These are phyloP conservation scores for Boletus rufocinnamomeus DNA, from an alignment of 768 basidiomycete species.

Conservation along the genomic window DNA sequence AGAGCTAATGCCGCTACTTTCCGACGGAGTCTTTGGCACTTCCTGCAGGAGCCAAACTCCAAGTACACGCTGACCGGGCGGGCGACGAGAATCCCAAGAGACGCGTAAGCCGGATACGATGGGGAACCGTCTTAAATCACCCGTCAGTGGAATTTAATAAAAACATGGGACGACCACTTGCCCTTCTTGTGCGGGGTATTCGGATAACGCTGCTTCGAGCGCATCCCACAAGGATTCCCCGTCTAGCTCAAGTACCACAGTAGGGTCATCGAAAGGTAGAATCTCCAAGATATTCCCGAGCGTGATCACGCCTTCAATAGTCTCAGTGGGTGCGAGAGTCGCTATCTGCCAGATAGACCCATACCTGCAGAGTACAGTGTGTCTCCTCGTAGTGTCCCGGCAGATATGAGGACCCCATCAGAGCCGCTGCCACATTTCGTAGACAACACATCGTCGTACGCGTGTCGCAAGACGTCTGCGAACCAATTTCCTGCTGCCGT, in stretches of 20 bases:
- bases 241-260: slow-evolving; percentile 78
- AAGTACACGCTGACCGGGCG: slow-evolving; percentile 70
- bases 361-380: slow-evolving; percentile 80
- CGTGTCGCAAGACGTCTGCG: slow-evolving; percentile 79
- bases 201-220: slow-evolving; percentile 68
- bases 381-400: slow-evolving; percentile 85
- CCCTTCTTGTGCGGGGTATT: slow-evolving; percentile 94
- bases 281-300: slow-evolving; percentile 89
- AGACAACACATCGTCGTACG: slow-evolving; percentile 72
- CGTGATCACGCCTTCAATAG: slow-evolving; percentile 61
- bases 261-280: slow-evolving; percentile 84
- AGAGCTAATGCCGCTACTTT: slow-evolving; percentile 21
- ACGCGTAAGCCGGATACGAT: slow-evolving; percentile 83
- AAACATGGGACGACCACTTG: slow-evolving; percentile 30
- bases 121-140: slow-evolving; percentile 72
- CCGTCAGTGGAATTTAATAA: neutral
- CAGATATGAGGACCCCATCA: slow-evolving; percentile 80
- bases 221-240: slow-evolving; percentile 80
- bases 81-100: slow-evolving; percentile 80
- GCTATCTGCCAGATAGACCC: slow-evolving; percentile 1
- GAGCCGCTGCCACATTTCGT: slow-evolving; percentile 62
- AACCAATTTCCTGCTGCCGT: slow-evolving; percentile 80
- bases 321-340: neutral
- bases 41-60: slow-evolving; percentile 65
- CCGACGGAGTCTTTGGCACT: slow-evolving; percentile 20